Base-by-base conservation (phyloP, 106 monocot genomes). In the Acorus calamus region DNA sequence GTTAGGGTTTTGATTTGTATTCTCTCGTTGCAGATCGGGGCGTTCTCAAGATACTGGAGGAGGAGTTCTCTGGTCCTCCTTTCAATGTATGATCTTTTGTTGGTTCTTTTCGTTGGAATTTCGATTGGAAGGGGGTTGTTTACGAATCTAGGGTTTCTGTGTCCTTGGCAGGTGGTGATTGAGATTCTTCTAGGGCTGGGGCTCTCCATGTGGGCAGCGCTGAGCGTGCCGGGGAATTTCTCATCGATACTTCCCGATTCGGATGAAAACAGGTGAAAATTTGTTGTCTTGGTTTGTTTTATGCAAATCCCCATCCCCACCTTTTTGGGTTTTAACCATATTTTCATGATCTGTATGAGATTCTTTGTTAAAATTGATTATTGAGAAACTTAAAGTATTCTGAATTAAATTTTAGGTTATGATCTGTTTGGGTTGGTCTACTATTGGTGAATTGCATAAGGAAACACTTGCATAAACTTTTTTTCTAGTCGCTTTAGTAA, bases 31-130 rank as follows among this genome's bases (percentile, higher is more conserved):
- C 79, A 94, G 94, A 94, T 57, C 69, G 89, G 66, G 76, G 84
- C 11, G 62, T 89, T 74, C 77, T 94, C 58, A 87, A 94, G 84
- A 89, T 94, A 68, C 63, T 80, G 67, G 89, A 94, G 63, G 89
- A 94, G 61, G 89, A 94, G 68, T 94, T 82, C 78, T 77, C 75
- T 3, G 79, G 78, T 3, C 81, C 86, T 14, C 94, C 94, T 6
- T 69, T 80, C 52, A 84, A 77, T 57, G 93, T 94, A 79, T 55
- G 50, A 4, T 7, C 4, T 60, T 8, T 2, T 47, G 11, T 8
- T 8, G 60, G 3, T 57, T 62, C 11, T 42, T 42, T 3, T 51
- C 28, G 44, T 53, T 68, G 43, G 11, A 6, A 13, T 55, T 67
- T 55, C 28, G 50, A 0, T 44, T 62, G 13, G 60, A 3, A 60